Percentiles rank a stretch among this genome's conserved stretches.
Conservation (phyloP, 2,329 filamentous ascomycete species). For the Immersiporthe knoxdaviesiana region DNA sequence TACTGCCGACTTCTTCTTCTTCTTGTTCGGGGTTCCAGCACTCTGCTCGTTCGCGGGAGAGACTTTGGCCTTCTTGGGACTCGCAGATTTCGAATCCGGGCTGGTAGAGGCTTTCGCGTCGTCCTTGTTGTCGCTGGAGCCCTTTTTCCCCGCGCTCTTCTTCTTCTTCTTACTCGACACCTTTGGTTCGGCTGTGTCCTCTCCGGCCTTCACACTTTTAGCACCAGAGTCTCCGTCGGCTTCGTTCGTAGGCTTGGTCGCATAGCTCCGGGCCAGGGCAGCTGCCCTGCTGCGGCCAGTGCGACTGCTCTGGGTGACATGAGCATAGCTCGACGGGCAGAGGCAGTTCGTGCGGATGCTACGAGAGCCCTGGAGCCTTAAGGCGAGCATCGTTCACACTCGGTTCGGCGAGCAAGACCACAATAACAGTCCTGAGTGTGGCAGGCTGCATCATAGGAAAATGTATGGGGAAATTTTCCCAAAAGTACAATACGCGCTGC, state of each 20-base stretch:
- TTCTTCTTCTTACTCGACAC: not conserved
- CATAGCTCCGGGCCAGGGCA: slow-evolving; percentile 12
- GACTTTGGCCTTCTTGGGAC: not conserved
- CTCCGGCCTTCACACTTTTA: not conserved
- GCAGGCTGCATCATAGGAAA: not conserved
- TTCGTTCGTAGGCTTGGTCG: slow-evolving; percentile 14
- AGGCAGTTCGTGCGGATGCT: slow-evolving; percentile 19
- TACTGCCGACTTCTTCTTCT: not conserved
- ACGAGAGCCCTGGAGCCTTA: slow-evolving; percentile 25
- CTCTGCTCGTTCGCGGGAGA: not conserved
- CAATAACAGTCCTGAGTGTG: slow-evolving; percentile 1
- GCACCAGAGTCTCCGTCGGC: not conserved
- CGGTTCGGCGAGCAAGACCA: slow-evolving; percentile 3
- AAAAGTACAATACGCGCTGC: not conserved
- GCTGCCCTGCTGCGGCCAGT: slow-evolving; percentile 3
- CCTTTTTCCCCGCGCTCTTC: not conserved
- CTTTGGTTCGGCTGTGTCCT: not conserved
- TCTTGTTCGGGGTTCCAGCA: not conserved
- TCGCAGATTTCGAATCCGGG: slow-evolving; percentile 6
- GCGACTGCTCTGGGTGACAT: slow-evolving; percentile 11
- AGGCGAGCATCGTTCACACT: slow-evolving; percentile 25
- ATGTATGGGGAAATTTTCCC: slow-evolving; percentile 4
- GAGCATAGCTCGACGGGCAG: slow-evolving; percentile 15
- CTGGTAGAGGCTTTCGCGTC: not conserved
- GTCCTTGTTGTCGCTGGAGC: not conserved